Evolutionary conservation across 164 flowering plant species (phyloP).

Genomic region (Berberis thunbergii): DNA sequence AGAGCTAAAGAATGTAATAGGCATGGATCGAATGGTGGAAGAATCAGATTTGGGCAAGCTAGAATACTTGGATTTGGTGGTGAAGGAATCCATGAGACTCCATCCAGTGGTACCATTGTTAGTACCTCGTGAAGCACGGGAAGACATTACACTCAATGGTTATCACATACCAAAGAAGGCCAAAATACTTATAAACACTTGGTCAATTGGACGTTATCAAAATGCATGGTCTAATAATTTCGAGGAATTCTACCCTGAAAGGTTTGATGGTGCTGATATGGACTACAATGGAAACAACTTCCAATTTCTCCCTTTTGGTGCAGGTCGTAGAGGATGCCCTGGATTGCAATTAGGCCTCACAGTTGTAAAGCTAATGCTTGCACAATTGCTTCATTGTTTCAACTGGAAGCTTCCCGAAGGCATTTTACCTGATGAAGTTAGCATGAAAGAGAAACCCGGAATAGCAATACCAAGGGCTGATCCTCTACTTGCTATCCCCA

Average conservation of each 20-base stretch:
- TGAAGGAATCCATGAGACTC: constrained; percentile 20
- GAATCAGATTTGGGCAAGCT: constrained; percentile 16
- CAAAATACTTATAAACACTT: constrained; percentile 11
- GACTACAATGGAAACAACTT: not conserved
- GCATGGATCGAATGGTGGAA: constrained; percentile 14
- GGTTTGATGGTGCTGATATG: not conserved
- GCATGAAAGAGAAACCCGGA: not conserved
- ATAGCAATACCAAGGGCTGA: not conserved
- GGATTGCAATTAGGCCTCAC: not conserved
- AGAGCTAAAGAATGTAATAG: constrained; percentile 8
- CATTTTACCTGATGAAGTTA: not conserved
- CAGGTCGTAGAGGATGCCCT: not conserved
- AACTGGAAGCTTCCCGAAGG: not conserved
- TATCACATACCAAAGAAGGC: constrained; percentile 14
- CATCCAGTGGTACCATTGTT: constrained; percentile 21
- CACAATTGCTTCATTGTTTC: constrained; percentile 3
- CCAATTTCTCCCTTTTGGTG: not conserved
- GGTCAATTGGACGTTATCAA: constrained; percentile 19
- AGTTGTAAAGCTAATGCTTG: not conserved
- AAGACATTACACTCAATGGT: constrained; percentile 11
- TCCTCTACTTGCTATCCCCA: not conserved
- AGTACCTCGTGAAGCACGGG: constrained; percentile 12
- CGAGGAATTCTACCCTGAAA: constrained; percentile 7
- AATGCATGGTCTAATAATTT: constrained; percentile 9
- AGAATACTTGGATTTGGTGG: constrained; percentile 11